phyloP scores from a whole-genome alignment of 768 basidiomycete species.

The Cyathus striatus region DNA sequence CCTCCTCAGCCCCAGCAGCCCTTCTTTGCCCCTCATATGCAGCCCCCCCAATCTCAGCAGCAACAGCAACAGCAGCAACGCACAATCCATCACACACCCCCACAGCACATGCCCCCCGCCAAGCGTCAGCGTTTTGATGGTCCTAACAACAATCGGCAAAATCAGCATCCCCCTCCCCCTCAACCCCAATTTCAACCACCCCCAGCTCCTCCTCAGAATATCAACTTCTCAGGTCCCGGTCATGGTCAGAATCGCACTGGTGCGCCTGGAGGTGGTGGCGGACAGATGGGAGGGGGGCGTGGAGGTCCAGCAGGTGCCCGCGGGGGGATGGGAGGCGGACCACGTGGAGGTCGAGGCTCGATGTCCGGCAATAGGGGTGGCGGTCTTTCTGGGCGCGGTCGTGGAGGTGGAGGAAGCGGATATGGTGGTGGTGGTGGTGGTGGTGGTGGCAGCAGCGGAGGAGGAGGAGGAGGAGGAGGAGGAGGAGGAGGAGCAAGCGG shows the following conservation, averaged over 20 bases:
- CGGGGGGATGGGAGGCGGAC: slow-evolving; percentile 41
- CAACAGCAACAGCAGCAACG: slow-evolving; percentile 42
- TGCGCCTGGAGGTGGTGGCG: slow-evolving; percentile 28
- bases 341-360: slow-evolving; percentile 46
- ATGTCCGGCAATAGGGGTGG: slow-evolving; percentile 42
- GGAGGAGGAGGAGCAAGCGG: slow-evolving; percentile 29
- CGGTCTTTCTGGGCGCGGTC: slow-evolving; percentile 35
- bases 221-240: slow-evolving; percentile 23
- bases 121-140: slow-evolving; percentile 89
- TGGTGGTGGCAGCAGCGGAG: slow-evolving; percentile 35
- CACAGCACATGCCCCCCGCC: slow-evolving; percentile 85
- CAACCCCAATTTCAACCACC: slow-evolving; percentile 67
- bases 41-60: slow-evolving; percentile 36
- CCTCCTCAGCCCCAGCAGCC: slow-evolving; percentile 36
- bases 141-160: slow-evolving; percentile 50
- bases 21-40: slow-evolving; percentile 39
- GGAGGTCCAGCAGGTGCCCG: slow-evolving; percentile 38
- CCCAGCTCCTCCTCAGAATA: slow-evolving; percentile 41
- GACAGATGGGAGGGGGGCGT: slow-evolving; percentile 26
- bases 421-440: slow-evolving; percentile 29
- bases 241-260: slow-evolving; percentile 30
- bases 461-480: slow-evolving; percentile 29
- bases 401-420: slow-evolving; percentile 31
- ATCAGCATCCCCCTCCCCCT: slow-evolving; percentile 46
- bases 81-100: slow-evolving; percentile 57